Evolutionary conservation across 108 stramenopile species (phyloP).

Genomic region (Asterionellopsis glacialis): DNA sequence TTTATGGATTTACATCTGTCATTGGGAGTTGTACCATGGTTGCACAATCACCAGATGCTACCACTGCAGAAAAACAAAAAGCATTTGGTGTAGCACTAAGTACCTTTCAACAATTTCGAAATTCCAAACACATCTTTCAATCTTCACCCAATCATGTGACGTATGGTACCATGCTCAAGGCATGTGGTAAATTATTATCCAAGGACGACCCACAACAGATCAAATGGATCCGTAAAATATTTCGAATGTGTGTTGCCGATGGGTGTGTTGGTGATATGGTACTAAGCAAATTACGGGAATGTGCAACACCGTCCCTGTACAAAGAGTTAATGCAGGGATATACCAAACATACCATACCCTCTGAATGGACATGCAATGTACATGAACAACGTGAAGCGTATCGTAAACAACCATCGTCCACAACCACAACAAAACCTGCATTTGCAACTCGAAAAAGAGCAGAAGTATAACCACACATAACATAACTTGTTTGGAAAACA

Average conservation of each 20-base stretch:
- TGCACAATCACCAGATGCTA: slow-evolving; percentile 10
- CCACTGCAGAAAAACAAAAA: slow-evolving; percentile 22
- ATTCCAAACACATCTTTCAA: slow-evolving; percentile 4
- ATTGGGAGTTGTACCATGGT: slow-evolving; percentile 29
- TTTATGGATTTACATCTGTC: slow-evolving; percentile 70
- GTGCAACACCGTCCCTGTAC: slow-evolving; percentile 24
- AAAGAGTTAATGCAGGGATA: slow-evolving; percentile 42
- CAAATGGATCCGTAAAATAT: slow-evolving; percentile 37
- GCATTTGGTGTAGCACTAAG: slow-evolving; percentile 62
- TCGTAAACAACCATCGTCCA: no score
- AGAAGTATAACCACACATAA: no score
- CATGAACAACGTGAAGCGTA: background rate
- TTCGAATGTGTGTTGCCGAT: slow-evolving; percentile 32
- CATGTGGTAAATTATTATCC: slow-evolving; percentile 48
- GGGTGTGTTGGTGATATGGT: slow-evolving; percentile 73
- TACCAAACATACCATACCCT: slow-evolving; percentile 37
- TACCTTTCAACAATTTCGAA: slow-evolving; percentile 54
- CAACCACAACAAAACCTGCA: no score
- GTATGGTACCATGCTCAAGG: slow-evolving; percentile 79
- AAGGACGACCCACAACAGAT: slow-evolving; percentile 11
- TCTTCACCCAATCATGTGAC: slow-evolving; percentile 67
- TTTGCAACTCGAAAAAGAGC: no score
- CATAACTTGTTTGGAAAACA: no score
- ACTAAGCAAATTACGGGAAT: slow-evolving; percentile 43
- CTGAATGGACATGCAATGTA: slow-evolving; percentile 54